These are phyloP conservation scores for Alternaria sp. DNA, from an alignment of 2,329 filamentous ascomycete genomes.

Conservation along the genomic window DNA sequence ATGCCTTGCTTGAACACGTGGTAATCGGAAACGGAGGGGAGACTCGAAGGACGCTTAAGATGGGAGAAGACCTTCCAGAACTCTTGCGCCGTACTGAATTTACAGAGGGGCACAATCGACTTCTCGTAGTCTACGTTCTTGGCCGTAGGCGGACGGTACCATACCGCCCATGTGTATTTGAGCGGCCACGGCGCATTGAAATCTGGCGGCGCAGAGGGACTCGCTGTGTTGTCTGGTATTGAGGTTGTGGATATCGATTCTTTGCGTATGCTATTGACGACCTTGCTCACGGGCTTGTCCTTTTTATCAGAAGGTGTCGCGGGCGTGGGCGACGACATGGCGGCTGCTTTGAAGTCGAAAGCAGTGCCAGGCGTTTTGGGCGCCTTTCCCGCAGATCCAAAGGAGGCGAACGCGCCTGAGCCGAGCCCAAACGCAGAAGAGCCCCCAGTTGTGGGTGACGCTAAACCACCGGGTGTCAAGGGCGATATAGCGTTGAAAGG, in stretches of 20 bases:
- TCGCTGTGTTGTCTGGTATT: constrained; percentile 45
- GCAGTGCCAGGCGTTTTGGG: constrained; percentile 83
- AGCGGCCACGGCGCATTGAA: constrained; percentile 59
- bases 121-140: constrained; percentile 99
- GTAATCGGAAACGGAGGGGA: constrained; percentile 95
- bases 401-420: constrained; percentile 95
- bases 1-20: constrained; percentile 98
- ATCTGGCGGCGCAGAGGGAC: constrained; percentile 49
- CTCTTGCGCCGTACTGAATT: constrained; percentile 81
- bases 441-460: constrained; percentile 77
- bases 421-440: constrained; percentile 93
- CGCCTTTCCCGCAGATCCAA: constrained; percentile 80
- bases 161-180: constrained; percentile 91
- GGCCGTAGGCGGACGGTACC: constrained; percentile 94
- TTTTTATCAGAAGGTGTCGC: constrained; percentile 69
- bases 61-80: constrained; percentile 91
- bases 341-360: constrained; percentile 74
- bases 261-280: constrained; percentile 44
- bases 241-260: constrained; percentile 36
- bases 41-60: constrained; percentile 82
- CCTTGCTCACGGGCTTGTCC: constrained; percentile 41
- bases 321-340: constrained; percentile 53
- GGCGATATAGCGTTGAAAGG: constrained; percentile 79
- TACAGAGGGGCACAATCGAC: constrained; percentile 85
- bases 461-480: constrained; percentile 67